Conservation (phyloP, 2,329 filamentous ascomycete genomes). For the Aureobasidium sp. region DNA sequence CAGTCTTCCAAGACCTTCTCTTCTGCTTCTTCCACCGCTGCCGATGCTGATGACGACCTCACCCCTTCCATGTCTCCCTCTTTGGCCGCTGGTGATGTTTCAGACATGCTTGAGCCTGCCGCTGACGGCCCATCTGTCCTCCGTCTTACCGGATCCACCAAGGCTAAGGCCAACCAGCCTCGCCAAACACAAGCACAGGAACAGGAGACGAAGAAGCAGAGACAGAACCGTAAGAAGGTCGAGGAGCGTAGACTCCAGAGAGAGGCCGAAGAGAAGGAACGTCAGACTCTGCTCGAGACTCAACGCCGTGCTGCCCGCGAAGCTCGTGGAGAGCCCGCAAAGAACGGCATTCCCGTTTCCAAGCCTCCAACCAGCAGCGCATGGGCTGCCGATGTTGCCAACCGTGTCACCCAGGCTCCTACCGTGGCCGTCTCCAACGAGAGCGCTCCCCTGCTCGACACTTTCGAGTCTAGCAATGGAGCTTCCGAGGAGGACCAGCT, state of each 20-base stretch:
- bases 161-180: conserved; percentile 47
- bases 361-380: conserved; percentile 44
- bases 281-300: conserved; percentile 68
- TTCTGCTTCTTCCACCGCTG: conserved; percentile 59
- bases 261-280: conserved; percentile 69
- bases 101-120: conserved; percentile 82
- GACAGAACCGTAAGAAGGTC: conserved; percentile 82
- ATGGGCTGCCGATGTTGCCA: conserved; percentile 39
- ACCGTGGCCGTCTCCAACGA: conserved; percentile 16
- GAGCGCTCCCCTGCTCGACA: conserved; percentile 37
- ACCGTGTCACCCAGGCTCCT: conserved; percentile 18
- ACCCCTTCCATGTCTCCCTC: conserved; percentile 62
- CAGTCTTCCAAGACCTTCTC: conserved; percentile 43
- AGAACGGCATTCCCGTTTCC: conserved; percentile 57
- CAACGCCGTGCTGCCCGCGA: conserved; percentile 75
- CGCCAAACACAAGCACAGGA: conserved; percentile 54
- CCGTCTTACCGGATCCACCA: conserved; percentile 62
- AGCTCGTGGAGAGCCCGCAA: conserved; percentile 72
- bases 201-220: conserved; percentile 86
- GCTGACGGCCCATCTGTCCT: conserved; percentile 63
- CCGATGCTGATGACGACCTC: conserved; percentile 72
- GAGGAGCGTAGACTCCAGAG: conserved; percentile 69
- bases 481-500: conserved; percentile 56
- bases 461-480: conserved; percentile 39
- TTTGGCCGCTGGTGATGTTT: conserved; percentile 57